These are phyloP conservation scores for Gypsophila paniculata DNA, from an alignment of 179 eudicot genomes.

Conservation along the genomic window DNA sequence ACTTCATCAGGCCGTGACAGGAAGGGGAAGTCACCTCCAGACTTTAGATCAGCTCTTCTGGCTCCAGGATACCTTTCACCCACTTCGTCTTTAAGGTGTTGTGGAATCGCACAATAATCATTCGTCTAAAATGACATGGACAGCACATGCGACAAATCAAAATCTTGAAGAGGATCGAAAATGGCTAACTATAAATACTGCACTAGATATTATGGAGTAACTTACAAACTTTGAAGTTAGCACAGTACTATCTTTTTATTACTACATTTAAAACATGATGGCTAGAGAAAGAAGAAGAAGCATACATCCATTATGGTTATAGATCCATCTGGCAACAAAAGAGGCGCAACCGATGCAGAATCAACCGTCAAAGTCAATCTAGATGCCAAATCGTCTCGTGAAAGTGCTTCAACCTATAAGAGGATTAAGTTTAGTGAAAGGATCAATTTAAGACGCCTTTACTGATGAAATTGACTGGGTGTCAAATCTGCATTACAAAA, in stretches of 20 bases:
- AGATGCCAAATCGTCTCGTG: constrained; percentile 84
- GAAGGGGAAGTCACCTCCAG: constrained; percentile 96
- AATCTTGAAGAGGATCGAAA: not conserved
- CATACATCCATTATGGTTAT: constrained; percentile 93
- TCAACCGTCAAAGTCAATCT: constrained; percentile 78
- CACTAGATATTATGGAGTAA: not conserved
- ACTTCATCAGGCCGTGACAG: constrained; percentile 98
- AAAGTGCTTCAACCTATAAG: constrained; percentile 76
- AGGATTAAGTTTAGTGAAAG: constrained; percentile 12
- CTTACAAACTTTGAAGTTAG: not conserved
- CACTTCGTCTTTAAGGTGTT: constrained; percentile 82
- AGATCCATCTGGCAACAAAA: constrained; percentile 62
- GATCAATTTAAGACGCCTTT: not conserved
- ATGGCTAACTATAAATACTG: not conserved
- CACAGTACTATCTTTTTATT: too few relatives aligned
- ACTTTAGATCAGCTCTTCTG: constrained; percentile 73
- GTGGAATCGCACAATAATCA: constrained; percentile 81
- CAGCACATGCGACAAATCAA: not conserved
- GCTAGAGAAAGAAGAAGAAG: not conserved
- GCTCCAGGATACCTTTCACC: constrained; percentile 89
- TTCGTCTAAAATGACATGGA: constrained; percentile 48
- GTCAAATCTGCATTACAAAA: not conserved
- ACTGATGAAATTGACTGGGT: not conserved
- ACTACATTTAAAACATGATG: not conserved
- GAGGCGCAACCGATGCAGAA: constrained; percentile 70